These are phyloP conservation scores for Solanum virginianum DNA, from an alignment of 257 asterid species.

Conservation along the genomic window DNA sequence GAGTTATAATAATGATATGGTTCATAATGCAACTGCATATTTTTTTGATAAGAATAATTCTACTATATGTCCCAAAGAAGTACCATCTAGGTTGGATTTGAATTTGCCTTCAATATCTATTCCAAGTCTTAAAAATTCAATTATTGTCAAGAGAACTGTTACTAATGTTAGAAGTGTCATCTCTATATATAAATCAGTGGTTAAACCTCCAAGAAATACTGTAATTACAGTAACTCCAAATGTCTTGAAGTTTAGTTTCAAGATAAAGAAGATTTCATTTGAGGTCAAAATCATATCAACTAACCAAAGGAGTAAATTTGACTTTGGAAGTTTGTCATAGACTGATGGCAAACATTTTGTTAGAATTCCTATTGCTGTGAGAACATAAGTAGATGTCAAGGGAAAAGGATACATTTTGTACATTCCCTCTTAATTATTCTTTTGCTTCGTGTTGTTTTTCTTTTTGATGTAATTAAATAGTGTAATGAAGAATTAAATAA, in stretches of 20 bases:
- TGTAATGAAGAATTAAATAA: too few species aligned
- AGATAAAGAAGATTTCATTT: not conserved
- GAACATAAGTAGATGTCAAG: not conserved
- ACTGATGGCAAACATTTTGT: conserved; percentile 7
- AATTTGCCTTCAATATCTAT: conserved; percentile 7
- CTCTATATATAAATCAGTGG: not conserved
- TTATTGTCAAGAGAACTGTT: conserved; percentile 3
- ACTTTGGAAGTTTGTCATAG: conserved; percentile 16
- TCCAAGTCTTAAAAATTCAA: not conserved
- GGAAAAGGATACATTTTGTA: not conserved
- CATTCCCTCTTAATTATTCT: too few species aligned
- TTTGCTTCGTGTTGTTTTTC: too few species aligned
- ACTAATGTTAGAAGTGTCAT: conserved; percentile 6
- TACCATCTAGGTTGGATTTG: not conserved
- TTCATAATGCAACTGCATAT: not conserved
- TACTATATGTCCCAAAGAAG: not conserved
- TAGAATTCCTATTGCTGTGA: conserved; percentile 11
- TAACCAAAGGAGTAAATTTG: not conserved
- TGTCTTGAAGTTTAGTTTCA: not conserved
- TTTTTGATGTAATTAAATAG: too few species aligned
- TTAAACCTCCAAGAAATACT: not conserved
- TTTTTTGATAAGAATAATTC: not conserved
- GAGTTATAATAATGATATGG: not conserved
- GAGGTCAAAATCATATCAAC: not conserved
- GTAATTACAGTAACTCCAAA: not conserved